Conservation (phyloP, 495 filamentous ascomycete species). For the Podospora tetraspora region DNA sequence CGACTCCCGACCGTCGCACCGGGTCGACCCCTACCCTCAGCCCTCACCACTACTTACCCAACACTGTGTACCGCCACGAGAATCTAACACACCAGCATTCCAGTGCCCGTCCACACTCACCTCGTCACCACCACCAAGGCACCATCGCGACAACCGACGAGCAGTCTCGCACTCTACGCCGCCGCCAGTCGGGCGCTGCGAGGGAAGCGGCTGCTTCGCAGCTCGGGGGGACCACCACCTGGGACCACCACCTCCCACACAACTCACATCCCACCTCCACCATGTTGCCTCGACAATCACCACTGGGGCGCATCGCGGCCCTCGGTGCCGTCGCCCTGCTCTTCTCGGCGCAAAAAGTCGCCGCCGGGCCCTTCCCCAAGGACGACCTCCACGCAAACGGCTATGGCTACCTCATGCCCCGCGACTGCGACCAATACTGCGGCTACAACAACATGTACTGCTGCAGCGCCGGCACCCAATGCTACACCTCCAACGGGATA, state of each 20-base stretch:
- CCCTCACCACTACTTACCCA: neutral
- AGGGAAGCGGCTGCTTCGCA: conserved; percentile 2
- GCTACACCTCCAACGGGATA: conserved; percentile 55
- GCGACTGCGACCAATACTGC: conserved; percentile 60
- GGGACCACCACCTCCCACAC: neutral
- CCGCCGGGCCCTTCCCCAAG: conserved; percentile 38
- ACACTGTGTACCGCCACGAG: neutral
- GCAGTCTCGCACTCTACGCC: neutral
- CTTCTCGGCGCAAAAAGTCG: conserved; percentile 27
- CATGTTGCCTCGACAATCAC: conserved; percentile 12
- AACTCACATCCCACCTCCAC: neutral
- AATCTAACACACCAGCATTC: neutral
- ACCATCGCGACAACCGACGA: neutral
- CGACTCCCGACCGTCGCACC: neutral
- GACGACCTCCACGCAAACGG: conserved; percentile 33
- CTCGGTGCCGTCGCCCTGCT: conserved; percentile 24
- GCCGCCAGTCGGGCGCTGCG: neutral
- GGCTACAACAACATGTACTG: conserved; percentile 63
- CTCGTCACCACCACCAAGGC: neutral
- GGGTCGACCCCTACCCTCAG: neutral
- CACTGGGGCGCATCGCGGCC: conserved; percentile 20
- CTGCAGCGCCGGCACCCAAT: conserved; percentile 55
- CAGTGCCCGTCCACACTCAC: neutral
- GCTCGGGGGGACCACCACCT: neutral
- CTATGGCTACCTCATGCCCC: conserved; percentile 38